A percentile compares a stretch with the other conserved stretches of the same genome.
Evolutionary conservation across 1,139 yeast species (phyloP).

Genomic region (Lodderomyces metapsilosis): DNA sequence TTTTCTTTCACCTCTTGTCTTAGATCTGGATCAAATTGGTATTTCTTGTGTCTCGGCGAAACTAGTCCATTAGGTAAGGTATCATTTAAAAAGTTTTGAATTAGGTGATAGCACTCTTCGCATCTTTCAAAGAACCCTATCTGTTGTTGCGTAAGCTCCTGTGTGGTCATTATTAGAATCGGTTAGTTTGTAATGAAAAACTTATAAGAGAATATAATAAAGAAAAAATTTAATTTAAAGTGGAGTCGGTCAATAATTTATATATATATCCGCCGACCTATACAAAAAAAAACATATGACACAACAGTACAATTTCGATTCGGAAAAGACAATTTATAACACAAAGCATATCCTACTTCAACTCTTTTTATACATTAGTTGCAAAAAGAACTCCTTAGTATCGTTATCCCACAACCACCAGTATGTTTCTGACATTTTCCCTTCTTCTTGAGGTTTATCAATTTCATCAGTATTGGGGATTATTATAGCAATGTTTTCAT

Average conservation of each 20-base stretch:
- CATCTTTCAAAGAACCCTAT: constrained; percentile 25
- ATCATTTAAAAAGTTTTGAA: constrained; percentile 32
- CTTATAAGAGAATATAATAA: not conserved
- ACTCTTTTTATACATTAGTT: constrained; percentile 50
- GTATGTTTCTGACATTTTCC: constrained; percentile 39
- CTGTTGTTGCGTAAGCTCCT: constrained; percentile 7
- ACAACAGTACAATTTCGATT: not conserved
- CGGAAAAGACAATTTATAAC: not conserved
- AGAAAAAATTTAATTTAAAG: not conserved
- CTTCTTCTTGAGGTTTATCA: constrained; percentile 40
- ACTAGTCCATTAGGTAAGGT: constrained; percentile 27
- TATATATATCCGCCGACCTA: constrained; percentile 1
- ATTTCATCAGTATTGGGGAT: constrained; percentile 58
- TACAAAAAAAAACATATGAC: not conserved
- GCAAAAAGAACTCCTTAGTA: constrained; percentile 65
- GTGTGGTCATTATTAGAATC: constrained; percentile 4
- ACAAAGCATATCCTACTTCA: too few relatives aligned
- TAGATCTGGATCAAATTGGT: constrained; percentile 21
- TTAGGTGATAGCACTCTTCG: constrained; percentile 32
- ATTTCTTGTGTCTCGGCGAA: constrained; percentile 19
- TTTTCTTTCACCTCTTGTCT: constrained; percentile 30
- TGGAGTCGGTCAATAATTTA: not conserved
- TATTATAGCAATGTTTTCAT: constrained; percentile 70
- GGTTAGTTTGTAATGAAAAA: not conserved
- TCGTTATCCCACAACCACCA: constrained; percentile 78